Base-by-base conservation (phyloP, 257 asterid genomes). In the Ajuga chamaepitys region DNA sequence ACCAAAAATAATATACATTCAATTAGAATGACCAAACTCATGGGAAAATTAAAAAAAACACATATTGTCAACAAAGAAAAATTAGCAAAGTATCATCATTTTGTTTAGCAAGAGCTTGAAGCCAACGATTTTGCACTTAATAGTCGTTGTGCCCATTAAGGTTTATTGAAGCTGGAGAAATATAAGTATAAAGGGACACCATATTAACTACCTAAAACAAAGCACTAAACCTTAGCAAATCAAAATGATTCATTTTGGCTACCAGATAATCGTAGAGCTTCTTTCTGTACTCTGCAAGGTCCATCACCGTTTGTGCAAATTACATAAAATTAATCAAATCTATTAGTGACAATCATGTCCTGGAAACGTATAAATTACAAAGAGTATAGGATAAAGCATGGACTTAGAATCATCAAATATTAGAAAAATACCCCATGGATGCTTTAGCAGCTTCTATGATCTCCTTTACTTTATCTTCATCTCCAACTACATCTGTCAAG, bases 371-470 rank as follows among this genome's bases (percentile, higher is more conserved):
- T 40, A 74, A 70, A 21, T 18, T 3, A n/a, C 56, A 47, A 32
- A 62, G 32, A 75, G 20, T 9, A 46, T 0, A 45, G 25, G 42
- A 54, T 13, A 64, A 44, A 35, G 9, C 28, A 24, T 6, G 65
- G n/a, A 37, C n/a, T 32, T 20, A 11, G 38, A 18, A 59, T 57
- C 17, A 28, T 62, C 25, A 14, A 41, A 14, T 22, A n/a, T 13
- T 25, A 51, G 53, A 66, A 47, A 42, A 38, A 28, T 78, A 93
- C 99, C 99, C n/a, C 99, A 93, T 93, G 21, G 99, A 93, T 60
- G 99, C 96, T 82, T 93, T 93, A 17, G 99, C 95, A 63, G 99
- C 97, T 78, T 89, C 99, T 12, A 87, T 78, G 24, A 93, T 83
- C 81, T 87, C 97, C 74, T 87, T 93, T 34, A 97, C 99, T 86